Evolutionary conservation across 2,329 filamentous ascomycete species (phyloP).

Genomic region (Aspergillus sojae): DNA sequence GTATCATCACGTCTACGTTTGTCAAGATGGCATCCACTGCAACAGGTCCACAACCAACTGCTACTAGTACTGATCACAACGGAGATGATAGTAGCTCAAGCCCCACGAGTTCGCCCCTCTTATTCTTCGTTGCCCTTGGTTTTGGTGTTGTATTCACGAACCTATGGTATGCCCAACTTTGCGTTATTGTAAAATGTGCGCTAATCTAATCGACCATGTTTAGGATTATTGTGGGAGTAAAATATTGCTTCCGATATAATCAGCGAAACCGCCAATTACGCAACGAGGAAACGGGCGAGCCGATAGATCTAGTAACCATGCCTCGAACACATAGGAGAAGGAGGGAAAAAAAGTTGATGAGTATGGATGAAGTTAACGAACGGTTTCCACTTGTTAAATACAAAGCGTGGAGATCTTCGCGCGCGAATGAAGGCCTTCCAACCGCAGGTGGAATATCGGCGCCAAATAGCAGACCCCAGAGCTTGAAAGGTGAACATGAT

Average conservation of each 20-base stretch:
- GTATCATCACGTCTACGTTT: neutral
- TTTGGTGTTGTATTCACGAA: conserved; percentile 99
- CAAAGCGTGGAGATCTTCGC: conserved; percentile 86
- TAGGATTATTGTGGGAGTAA: conserved; percentile 99
- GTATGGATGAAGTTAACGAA: conserved; percentile 97
- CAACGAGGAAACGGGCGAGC: conserved; percentile 77
- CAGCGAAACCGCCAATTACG: conserved; percentile 83
- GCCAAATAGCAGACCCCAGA: conserved; percentile 70
- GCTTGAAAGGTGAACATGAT: conserved; percentile 67
- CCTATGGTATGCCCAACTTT: conserved; percentile 73
- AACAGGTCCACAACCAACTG: conserved; percentile 27
- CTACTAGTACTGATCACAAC: conserved; percentile 31
- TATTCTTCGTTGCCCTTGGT: conserved; percentile 93
- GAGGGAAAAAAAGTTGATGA: conserved; percentile 97
- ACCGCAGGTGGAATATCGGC: conserved; percentile 81
- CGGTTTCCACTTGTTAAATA: conserved; percentile 96
- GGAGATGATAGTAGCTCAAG: conserved; percentile 42
- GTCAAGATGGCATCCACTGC: conserved; percentile 33
- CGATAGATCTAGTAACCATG: conserved; percentile 84
- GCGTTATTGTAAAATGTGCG: neutral
- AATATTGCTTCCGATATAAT: conserved; percentile 99
- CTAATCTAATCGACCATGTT: neutral
- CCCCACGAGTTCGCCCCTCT: conserved; percentile 71
- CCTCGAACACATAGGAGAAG: conserved; percentile 81
- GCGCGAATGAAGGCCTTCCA: conserved; percentile 80